Evolutionary conservation across 1,284 basidiomycete species (phyloP).

Genomic region (Cryptococcus neoformans): DNA sequence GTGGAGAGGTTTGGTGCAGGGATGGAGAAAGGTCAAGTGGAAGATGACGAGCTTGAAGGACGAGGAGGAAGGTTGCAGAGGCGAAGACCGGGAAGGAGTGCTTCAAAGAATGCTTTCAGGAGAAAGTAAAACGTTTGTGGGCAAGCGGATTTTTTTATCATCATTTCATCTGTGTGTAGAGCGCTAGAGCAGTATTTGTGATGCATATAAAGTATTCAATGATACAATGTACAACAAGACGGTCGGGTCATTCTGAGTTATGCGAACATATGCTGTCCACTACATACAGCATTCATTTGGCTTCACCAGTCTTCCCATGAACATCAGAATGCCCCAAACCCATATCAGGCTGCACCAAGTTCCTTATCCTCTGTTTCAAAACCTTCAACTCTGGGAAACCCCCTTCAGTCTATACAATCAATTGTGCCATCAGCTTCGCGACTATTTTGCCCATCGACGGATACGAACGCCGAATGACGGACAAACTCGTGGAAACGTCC

Average conservation of each 20-base stretch:
- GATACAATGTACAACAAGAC: too few species aligned
- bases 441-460: not conserved
- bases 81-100: constrained; percentile 71
- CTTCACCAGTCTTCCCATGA: constrained; percentile 8
- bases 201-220: too few species aligned
- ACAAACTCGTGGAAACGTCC: not conserved
- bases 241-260: too few species aligned
- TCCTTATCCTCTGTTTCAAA: constrained; percentile 82
- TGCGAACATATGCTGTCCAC: too few species aligned
- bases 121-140: constrained; percentile 23
- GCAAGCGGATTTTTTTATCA: not conserved
- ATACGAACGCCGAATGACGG: not conserved
- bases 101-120: constrained; percentile 79
- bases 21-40: constrained; percentile 66
- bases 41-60: constrained; percentile 55
- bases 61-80: constrained; percentile 63
- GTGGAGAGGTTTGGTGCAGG: constrained; percentile 79
- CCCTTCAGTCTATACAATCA: constrained; percentile 63
- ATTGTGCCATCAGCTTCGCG: not conserved
- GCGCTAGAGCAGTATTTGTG: too few species aligned
- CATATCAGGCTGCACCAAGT: constrained; percentile 71
- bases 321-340: constrained; percentile 77
- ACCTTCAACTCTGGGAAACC: constrained; percentile 71
- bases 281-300: too few species aligned
- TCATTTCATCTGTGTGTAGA: too few species aligned